Percentiles rank a stretch among this genome's conserved stretches.
phyloP scores from a whole-genome alignment of 352 stramenopile genomes.

The Phytopythium boreale region DNA sequence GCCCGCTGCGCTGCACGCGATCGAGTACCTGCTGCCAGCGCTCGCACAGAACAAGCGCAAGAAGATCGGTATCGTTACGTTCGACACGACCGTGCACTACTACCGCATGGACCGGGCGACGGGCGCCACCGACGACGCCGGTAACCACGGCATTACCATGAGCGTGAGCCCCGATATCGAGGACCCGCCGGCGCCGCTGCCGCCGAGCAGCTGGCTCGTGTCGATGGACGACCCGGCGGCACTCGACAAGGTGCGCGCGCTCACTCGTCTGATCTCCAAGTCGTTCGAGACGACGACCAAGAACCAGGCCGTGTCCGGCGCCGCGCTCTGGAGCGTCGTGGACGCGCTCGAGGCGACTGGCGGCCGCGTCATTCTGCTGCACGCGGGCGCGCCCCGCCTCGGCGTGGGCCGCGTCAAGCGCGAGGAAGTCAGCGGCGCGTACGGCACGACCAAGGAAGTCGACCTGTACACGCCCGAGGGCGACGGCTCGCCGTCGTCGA shows the following conservation, averaged over 20 bases:
- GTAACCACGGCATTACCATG: conserved; percentile 63
- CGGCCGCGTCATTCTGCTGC: conserved; percentile 72
- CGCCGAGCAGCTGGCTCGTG: conserved; percentile 74
- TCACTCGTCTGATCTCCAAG: conserved; percentile 67
- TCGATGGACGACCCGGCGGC: conserved; percentile 78
- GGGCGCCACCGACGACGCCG: conserved; percentile 9
- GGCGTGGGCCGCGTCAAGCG: conserved; percentile 76
- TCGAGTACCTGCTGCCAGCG: conserved; percentile 75
- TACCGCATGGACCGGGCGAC: conserved; percentile 75
- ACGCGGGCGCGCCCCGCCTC: conserved; percentile 68
- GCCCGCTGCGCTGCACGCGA: conserved; percentile 58
- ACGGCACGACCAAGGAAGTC: conserved; percentile 84
- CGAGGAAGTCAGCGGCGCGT: conserved; percentile 74
- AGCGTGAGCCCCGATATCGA: conserved; percentile 78
- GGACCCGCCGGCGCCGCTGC: conserved; percentile 69
- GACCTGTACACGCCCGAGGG: conserved; percentile 76
- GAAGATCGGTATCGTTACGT: conserved; percentile 88
- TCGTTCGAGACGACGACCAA: conserved; percentile 68
- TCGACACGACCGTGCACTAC: conserved; percentile 82
- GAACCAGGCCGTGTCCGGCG: conserved; percentile 75
- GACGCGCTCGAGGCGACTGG: conserved; percentile 60
- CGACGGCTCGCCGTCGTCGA: conserved; percentile 24
- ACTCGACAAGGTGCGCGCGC: conserved; percentile 60
- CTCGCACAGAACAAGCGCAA: conserved; percentile 80
- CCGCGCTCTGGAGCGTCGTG: conserved; percentile 74